These are phyloP conservation scores for Rachicladosporium sp. DNA, from an alignment of 2,329 filamentous ascomycete genomes.

Conservation along the genomic window DNA sequence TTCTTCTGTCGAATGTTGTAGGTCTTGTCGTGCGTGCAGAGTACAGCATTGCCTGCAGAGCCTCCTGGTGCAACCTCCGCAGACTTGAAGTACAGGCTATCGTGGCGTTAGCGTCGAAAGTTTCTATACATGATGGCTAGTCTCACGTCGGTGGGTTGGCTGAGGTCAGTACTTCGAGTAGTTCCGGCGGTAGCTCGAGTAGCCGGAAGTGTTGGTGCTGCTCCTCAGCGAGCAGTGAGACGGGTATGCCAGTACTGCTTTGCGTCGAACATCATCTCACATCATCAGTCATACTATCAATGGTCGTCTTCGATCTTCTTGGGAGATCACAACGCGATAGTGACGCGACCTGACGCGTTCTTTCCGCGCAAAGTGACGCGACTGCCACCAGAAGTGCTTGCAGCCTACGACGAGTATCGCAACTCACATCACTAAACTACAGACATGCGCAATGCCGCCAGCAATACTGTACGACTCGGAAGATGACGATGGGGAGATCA, in stretches of 20 bases:
- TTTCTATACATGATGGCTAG: not conserved
- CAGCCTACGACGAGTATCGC: too few relatives aligned
- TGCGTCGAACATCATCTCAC: conserved; percentile 32
- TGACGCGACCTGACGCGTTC: too few relatives aligned
- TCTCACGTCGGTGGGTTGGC: conserved; percentile 32
- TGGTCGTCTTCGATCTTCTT: too few relatives aligned
- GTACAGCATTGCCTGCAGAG: conserved; percentile 34
- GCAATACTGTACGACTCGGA: conserved; percentile 12
- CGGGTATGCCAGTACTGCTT: conserved; percentile 27
- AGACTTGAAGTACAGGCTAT: conserved; percentile 30
- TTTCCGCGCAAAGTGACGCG: too few relatives aligned
- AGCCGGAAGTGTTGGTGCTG: conserved; percentile 44
- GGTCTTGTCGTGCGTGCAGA: conserved; percentile 46
- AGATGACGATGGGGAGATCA: conserved; percentile 9
- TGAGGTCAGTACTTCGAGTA: conserved; percentile 41
- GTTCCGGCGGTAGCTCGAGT: conserved; percentile 47
- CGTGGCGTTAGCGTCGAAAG: conserved; percentile 3
- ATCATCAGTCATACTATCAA: not conserved
- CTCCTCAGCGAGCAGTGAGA: conserved; percentile 30
- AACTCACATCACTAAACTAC: too few relatives aligned
- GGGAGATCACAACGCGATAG: too few relatives aligned
- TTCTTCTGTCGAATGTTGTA: conserved; percentile 52
- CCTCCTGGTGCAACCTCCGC: conserved; percentile 15
- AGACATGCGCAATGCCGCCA: conserved; percentile 4
- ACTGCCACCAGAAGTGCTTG: too few relatives aligned